These are phyloP conservation scores for Alternaria incomplexa DNA, from an alignment of 2,329 filamentous ascomycete species.

Conservation along the genomic window DNA sequence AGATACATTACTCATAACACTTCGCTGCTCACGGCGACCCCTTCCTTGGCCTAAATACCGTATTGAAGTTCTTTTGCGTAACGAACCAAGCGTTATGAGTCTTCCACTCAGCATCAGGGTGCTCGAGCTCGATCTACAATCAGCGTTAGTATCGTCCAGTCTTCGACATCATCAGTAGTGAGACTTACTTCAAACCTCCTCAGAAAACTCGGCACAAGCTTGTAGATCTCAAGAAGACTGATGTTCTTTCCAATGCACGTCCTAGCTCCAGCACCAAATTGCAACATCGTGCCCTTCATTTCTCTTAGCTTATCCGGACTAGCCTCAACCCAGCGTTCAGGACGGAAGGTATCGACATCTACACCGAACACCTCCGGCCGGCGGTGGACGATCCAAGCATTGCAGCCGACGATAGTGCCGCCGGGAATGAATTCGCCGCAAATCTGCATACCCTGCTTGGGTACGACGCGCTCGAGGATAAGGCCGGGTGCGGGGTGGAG, in stretches of 20 bases:
- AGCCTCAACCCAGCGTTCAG: slow-evolving; percentile 69
- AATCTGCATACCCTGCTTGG: slow-evolving; percentile 67
- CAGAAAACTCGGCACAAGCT: slow-evolving; percentile 63
- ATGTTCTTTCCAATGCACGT: slow-evolving; percentile 70
- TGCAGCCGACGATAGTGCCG: slow-evolving; percentile 77
- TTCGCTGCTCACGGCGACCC: background rate
- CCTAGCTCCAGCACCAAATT: slow-evolving; percentile 73
- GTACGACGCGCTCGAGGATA: slow-evolving; percentile 75
- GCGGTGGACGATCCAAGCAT: slow-evolving; percentile 76
- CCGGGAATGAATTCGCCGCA: slow-evolving; percentile 67
- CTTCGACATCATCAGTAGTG: background rate
- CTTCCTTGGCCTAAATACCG: slow-evolving; percentile 47
- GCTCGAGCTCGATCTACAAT: slow-evolving; percentile 48
- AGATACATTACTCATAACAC: background rate
- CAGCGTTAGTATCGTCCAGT: background rate
- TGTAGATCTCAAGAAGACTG: slow-evolving; percentile 57
- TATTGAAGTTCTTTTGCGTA: slow-evolving; percentile 53
- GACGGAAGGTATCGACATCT: slow-evolving; percentile 69
- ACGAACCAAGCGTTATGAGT: slow-evolving; percentile 63
- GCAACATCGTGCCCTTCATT: slow-evolving; percentile 74
- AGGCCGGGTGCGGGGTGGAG: slow-evolving; percentile 76
- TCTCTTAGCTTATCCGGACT: slow-evolving; percentile 64
- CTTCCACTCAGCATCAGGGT: slow-evolving; percentile 51
- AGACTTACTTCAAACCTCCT: slow-evolving; percentile 63
- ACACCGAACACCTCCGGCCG: slow-evolving; percentile 70